phyloP scores from a whole-genome alignment of 352 stramenopile genomes.

The Globisporangium abappressorium region DNA sequence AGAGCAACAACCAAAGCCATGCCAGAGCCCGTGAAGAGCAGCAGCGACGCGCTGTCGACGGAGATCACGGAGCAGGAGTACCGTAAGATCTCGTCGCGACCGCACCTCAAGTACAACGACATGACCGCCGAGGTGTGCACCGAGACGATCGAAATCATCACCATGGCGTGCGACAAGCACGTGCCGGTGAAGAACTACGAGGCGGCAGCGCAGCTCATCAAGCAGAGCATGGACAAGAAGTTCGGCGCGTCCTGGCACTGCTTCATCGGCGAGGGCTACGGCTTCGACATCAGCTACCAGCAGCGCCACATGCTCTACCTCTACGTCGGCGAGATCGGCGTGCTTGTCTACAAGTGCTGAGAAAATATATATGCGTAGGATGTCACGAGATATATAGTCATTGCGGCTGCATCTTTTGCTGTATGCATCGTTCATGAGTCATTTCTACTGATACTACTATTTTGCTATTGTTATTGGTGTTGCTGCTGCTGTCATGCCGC shows the following conservation, averaged over 20 bases:
- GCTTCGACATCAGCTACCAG: slow-evolving; percentile 96
- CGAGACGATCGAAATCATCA: slow-evolving; percentile 95
- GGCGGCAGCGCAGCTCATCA: slow-evolving; percentile 89
- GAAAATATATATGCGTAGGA: background rate
- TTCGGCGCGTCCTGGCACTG: slow-evolving; percentile 96
- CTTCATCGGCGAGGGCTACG: slow-evolving; percentile 95
- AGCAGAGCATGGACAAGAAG: slow-evolving; percentile 97
- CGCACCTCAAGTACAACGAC: slow-evolving; percentile 81
- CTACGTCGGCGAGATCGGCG: slow-evolving; percentile 91
- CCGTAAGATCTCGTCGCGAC: slow-evolving; percentile 81
- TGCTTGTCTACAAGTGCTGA: slow-evolving; percentile 95
- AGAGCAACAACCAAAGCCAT: slow-evolving; percentile 25
- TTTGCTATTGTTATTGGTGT: background rate
- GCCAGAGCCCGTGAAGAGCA: slow-evolving; percentile 47
- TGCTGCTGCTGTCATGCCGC: background rate
- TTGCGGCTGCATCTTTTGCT: background rate
- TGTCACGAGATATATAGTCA: background rate
- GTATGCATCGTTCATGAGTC: background rate
- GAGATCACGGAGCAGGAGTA: slow-evolving; percentile 78
- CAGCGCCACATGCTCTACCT: slow-evolving; percentile 95
- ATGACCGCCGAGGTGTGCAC: slow-evolving; percentile 94
- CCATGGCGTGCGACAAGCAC: slow-evolving; percentile 96
- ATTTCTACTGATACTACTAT: slow-evolving; percentile 2
- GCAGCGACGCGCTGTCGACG: slow-evolving; percentile 20
- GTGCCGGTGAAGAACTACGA: slow-evolving; percentile 94